A percentile compares a stretch with the other conserved stretches of the same genome.
These are phyloP conservation scores for Podila epicladia DNA, from an alignment of 192 early-diverging fungal genomes.

Conservation along the genomic window DNA sequence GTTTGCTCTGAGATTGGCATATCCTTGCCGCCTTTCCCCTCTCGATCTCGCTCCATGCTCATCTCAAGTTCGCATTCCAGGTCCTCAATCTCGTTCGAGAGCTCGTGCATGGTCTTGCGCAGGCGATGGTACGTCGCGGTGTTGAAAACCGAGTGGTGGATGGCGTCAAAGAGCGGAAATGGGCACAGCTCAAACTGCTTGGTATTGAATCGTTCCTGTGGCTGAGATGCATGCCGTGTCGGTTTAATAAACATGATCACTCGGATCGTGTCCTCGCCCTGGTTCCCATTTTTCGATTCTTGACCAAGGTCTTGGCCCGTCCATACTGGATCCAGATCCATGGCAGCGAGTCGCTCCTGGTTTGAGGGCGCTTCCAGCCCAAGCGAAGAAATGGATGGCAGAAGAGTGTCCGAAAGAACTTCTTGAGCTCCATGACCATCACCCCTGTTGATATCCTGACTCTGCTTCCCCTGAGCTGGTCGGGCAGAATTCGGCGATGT, in stretches of 20 bases:
- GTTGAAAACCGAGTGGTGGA: slow-evolving; percentile 54
- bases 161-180: slow-evolving; percentile 52
- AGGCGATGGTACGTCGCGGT: slow-evolving; percentile 42
- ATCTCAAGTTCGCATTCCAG: slow-evolving; percentile 26
- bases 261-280: slow-evolving; percentile 22
- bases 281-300: not conserved
- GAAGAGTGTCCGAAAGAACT: not conserved
- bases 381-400: not conserved
- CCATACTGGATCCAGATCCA: slow-evolving; percentile 40
- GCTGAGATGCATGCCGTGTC: slow-evolving; percentile 35
- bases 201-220: slow-evolving; percentile 24
- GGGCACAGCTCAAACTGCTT: slow-evolving; percentile 41
- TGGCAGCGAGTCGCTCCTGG: slow-evolving; percentile 20
- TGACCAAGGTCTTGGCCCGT: not conserved
- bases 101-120: slow-evolving; percentile 40
- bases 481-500: not conserved
- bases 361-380: not conserved
- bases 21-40: not conserved
- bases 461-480: too few relatives aligned
- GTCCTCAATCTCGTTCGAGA: slow-evolving; percentile 47
- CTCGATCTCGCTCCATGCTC: slow-evolving; percentile 4
- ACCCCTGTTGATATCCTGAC: too few relatives aligned
- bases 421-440: too few relatives aligned
- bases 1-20: not conserved
- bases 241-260: slow-evolving; percentile 56